Evolutionary conservation across 176 grass and related monocot genomes (phyloP), one percentile per base, ranked within the genome.

Genomic region (Lolium perenne): DNA sequence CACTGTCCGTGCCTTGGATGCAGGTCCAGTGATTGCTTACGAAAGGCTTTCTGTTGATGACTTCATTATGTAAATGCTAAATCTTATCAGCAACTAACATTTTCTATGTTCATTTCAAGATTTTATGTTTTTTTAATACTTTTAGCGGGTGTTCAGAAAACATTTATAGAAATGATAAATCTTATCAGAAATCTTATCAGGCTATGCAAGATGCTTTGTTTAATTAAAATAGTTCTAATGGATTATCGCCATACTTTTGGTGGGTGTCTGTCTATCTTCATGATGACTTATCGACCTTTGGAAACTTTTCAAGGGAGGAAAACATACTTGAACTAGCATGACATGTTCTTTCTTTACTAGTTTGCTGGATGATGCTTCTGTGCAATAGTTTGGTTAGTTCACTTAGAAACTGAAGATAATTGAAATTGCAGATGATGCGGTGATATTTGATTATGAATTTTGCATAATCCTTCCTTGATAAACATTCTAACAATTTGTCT

Each of bases 1-100:
- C 81, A 98, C 96, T 80, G 89, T 98, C 46, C 88, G 86, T 89
- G 86, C 85, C 5, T 81, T 98, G 78, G 96, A 98, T 92, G 86
- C 96, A 46, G 96, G 96, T 66, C 96, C 96, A 38, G 78, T 98
- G 48, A 98, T 98, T 92, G 84, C 96, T 26, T 85, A 26, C 65
- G 91, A 92, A 91, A 94, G 65, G 78, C 67, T 98, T 67, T 57
- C 72, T 89, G 88, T 98, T 67, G 93, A 95, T 86, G 86, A 95
- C 29, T 89, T 4, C 76, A n/a, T n/a, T 85, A 10, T 41, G 32
- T 45, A 47, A 80, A 45, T 38, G 2, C 55, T 22, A 57, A 18
- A 18, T 17, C 57, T 60, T 38, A 45, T 1, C 6, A n/a, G 23
- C 7, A 35, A 32, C 41, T 53, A 71, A 29, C 48, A 35, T 32